Evolutionary conservation across 2,329 filamentous ascomycete species (phyloP), one percentile per base, ranked within the genome.

Genomic region (Celoporthe dispersa): DNA sequence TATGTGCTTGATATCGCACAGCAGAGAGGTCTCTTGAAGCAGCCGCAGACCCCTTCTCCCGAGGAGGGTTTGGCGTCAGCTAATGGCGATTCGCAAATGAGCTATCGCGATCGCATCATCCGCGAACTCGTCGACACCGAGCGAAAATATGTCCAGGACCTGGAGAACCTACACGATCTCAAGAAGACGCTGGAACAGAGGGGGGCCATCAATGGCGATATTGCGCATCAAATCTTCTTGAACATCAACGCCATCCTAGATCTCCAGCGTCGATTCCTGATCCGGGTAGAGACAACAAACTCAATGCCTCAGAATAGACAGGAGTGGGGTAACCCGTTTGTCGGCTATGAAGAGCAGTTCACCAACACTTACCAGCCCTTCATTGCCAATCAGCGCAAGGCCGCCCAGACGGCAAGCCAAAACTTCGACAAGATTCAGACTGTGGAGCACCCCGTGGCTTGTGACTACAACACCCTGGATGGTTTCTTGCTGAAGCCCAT

Each of bases 401-500:
- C 95, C 70, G 94, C 95, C 67, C 88, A 91, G 74, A 88, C 93
- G n/a, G 94, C 94, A 19, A 90, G 92, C 75, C 87, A 91, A 71
- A 91, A 95, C 71, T 98, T 97, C 79, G 92, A 96, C 76, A 97
- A 96, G 79, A 93, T 98, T 66, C 88, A 88, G 74, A 82, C 88
- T 41, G 93, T 93, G 59, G 91, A 88, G 65, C 94, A 90, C 67
- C 89, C 86, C 74, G 96, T 98, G 77, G 93, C 96, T 6, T 91
- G 93, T 72, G 94, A 95, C 75, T 93, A 93, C 70, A 94, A 95
- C 73, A 94, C 94, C 0, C 84, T 98, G 22, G 94, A 96, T 75
- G 94, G 94, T 3, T 99, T 99, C 78, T 84, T 99, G 41, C 86
- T 99, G 65, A 99, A 99, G 79, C 96, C 96, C 1, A 98, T 99